Evolutionary conservation across 495 filamentous ascomycete genomes (phyloP).

Genomic region (Lineolata rhizophorae): DNA sequence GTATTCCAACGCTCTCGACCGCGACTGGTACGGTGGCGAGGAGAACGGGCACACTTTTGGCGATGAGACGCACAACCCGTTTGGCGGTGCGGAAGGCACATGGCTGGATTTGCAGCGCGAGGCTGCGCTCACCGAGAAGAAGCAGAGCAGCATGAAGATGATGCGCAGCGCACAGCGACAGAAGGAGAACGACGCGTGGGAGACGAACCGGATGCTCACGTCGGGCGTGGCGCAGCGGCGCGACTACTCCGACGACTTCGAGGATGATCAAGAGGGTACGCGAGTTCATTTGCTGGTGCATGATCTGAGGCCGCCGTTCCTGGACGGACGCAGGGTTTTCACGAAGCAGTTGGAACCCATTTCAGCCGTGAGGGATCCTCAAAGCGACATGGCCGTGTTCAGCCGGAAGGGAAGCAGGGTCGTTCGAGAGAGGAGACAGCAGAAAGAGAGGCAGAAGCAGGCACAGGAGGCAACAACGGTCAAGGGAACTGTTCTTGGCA

Average conservation of each 20-base stretch:
- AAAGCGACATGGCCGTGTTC: slow-evolving; percentile 98
- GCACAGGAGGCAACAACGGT: slow-evolving; percentile 90
- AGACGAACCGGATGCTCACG: slow-evolving; percentile 94
- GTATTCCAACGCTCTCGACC: slow-evolving; percentile 51
- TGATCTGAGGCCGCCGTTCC: slow-evolving; percentile 82
- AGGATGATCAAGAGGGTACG: slow-evolving; percentile 79
- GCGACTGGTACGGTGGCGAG: slow-evolving; percentile 71
- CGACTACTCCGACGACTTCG: slow-evolving; percentile 58
- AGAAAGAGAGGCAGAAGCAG: slow-evolving; percentile 83
- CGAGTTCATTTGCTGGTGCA: slow-evolving; percentile 83
- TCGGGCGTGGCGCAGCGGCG: slow-evolving; percentile 84
- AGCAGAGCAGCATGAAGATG: slow-evolving; percentile 43
- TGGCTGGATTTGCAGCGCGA: slow-evolving; percentile 56
- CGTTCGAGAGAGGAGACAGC: slow-evolving; percentile 74
- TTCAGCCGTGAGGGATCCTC: slow-evolving; percentile 75
- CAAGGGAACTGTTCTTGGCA: slow-evolving; percentile 78
- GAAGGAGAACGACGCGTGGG: slow-evolving; percentile 92
- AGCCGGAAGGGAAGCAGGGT: slow-evolving; percentile 88
- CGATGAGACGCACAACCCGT: slow-evolving; percentile 51
- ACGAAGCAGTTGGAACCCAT: slow-evolving; percentile 95
- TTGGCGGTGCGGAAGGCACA: slow-evolving; percentile 39
- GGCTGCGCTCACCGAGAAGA: slow-evolving; percentile 48
- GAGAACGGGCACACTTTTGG: slow-evolving; percentile 58
- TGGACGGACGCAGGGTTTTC: slow-evolving; percentile 88
- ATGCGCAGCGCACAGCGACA: slow-evolving; percentile 62